Conservation (phyloP, 2,329 filamentous ascomycete species). For the Dactylellina parvicollis region DNA sequence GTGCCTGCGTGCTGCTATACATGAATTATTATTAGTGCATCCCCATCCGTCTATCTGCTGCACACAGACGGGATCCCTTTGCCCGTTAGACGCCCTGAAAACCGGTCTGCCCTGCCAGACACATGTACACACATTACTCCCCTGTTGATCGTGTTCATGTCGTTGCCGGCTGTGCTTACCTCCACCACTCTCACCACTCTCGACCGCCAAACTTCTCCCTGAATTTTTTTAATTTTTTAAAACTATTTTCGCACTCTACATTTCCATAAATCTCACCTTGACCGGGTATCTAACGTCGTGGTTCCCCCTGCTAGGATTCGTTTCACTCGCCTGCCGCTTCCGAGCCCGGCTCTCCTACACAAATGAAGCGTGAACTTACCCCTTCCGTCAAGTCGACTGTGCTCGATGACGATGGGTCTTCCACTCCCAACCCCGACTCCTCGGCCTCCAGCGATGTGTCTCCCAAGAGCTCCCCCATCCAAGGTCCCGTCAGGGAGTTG, state of each 20-base stretch:
- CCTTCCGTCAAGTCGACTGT: slow-evolving; percentile 51
- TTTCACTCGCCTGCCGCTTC: slow-evolving; percentile 54
- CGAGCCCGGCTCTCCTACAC: slow-evolving; percentile 47
- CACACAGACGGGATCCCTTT: no score
- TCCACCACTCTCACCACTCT: not conserved
- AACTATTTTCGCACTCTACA: slow-evolving; percentile 2
- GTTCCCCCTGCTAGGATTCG: slow-evolving; percentile 33
- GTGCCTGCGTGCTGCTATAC: not conserved
- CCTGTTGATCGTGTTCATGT: not conserved
- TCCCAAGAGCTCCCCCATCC: slow-evolving; percentile 29
- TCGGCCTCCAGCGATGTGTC: slow-evolving; percentile 46
- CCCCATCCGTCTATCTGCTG: no score
- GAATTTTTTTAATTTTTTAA: slow-evolving; percentile 1
- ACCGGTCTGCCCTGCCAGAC: not conserved
- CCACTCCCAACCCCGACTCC: slow-evolving; percentile 27
- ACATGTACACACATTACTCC: no score
- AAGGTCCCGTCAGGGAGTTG: slow-evolving; percentile 16
- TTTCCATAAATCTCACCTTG: not conserved
- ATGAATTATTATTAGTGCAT: not conserved
- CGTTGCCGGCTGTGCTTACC: not conserved
- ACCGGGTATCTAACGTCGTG: slow-evolving; percentile 15
- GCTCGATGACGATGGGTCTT: slow-evolving; percentile 49
- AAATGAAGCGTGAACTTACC: slow-evolving; percentile 55
- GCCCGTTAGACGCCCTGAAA: not conserved
- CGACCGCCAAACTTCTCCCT: not conserved